Base-by-base conservation (phyloP, 2,329 filamentous ascomycete genomes). In the Paramyrothecium roridum region DNA sequence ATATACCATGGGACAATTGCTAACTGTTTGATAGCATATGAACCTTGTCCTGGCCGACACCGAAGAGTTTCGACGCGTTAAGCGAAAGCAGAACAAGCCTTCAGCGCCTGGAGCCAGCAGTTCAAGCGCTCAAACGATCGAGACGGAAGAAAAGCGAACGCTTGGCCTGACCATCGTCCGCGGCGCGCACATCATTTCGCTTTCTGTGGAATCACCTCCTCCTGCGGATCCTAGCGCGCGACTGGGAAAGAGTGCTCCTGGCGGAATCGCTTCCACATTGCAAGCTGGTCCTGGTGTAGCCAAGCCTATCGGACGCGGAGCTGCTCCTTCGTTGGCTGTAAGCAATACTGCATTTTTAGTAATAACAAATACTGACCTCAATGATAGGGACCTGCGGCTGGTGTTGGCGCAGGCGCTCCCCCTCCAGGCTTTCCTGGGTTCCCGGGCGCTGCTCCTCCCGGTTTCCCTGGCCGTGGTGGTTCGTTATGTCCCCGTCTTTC, bases 41-140 rank as follows among this genome's bases (percentile, higher is more conserved):
- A 99, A 99, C 75, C 85, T 99, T 62, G 95, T 99, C 59, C 89
- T 99, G 60, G 95, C 93, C 76, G 95, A 99, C 70, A 98, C 95
- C 64, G 95, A 99, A 83, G 93, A 98, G 75, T 97, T 96, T 76
- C 90, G 93, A 72, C 89, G 89, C 70, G 88, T 93, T 59, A 96
- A 95, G 80, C 85, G 90, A 75, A 93, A 89, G 80, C 85, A 88
- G 66, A 82, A 85, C 65, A 96, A 95, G 78, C 78, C 83, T 53
- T 74, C 82, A 52, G 85, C 88, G 47, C 84, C 87, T 21, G 82
- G 82, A 58, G 80, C 86, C 61, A 81, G 81, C 54, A 82, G 85
- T 63, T 78, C 83, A 52, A 73, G 82, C 51, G 79, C 82, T 60
- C 83, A 89, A 68, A 84, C 89, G 50, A 82, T 96, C 65, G 92